Evolutionary conservation across 345 rosid species (phyloP).

Genomic region (Melaleuca quinquenervia): DNA sequence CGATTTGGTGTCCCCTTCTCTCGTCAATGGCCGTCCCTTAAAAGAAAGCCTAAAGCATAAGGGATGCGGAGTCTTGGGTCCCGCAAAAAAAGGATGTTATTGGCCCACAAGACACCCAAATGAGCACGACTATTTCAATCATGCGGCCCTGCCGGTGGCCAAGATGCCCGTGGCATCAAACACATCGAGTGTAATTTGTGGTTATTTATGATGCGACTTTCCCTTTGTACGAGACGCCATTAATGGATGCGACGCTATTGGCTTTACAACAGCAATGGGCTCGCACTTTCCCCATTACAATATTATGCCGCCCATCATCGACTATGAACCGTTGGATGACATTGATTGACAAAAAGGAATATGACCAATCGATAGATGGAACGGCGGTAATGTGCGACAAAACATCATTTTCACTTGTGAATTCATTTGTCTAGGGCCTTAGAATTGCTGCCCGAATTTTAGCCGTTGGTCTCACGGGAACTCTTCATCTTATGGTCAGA

Average conservation of each 20-base stretch:
- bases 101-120: neutral
- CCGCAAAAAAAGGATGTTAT: neutral
- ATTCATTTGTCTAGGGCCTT: neutral
- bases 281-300: neutral
- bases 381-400: neutral
- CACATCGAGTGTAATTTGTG: neutral
- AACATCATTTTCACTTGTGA: neutral
- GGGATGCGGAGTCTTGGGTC: no score
- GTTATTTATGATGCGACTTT: neutral
- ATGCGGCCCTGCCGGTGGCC: neutral
- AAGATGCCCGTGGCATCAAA: neutral
- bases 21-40: neutral
- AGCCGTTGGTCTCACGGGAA: neutral
- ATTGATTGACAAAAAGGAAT: neutral
- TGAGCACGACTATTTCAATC: neutral
- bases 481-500: rapidly evolving
- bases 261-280: neutral
- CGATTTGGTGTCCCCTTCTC: neutral
- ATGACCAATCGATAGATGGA: neutral
- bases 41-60: neutral
- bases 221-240: neutral
- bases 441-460: neutral
- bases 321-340: neutral
- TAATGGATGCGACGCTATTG: neutral
- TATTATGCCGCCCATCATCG: neutral